Conservation (phyloP, 1,139 yeast genomes). For the Magnusiomyces fungicola region DNA sequence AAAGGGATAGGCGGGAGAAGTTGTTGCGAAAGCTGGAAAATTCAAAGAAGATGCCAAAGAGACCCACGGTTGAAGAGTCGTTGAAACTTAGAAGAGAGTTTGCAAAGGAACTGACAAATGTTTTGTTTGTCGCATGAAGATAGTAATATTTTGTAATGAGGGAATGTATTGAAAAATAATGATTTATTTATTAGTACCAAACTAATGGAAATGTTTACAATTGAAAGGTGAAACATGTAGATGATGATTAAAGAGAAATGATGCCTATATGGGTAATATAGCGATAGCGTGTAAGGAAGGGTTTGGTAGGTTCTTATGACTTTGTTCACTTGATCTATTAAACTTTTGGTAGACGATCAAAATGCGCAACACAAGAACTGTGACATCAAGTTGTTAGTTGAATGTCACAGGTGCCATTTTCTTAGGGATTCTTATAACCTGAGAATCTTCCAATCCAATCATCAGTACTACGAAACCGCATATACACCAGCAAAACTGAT, state of each 20-base stretch:
- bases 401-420: too few relatives aligned
- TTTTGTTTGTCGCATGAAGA: not conserved
- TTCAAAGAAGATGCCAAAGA: slow-evolving; percentile 21
- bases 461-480: not conserved
- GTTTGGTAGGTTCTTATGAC: too few relatives aligned
- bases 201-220: not conserved
- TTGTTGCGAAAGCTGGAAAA: slow-evolving; percentile 10
- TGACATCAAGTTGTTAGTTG: too few relatives aligned
- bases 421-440: too few relatives aligned
- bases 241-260: too few relatives aligned
- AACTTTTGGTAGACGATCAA: too few relatives aligned
- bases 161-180: not conserved
- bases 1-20: slow-evolving; percentile 20
- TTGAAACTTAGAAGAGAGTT: slow-evolving; percentile 21
- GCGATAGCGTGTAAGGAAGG: too few relatives aligned
- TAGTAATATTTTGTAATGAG: not conserved
- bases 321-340: too few relatives aligned
- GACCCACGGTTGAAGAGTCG: slow-evolving; percentile 28
- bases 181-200: not conserved
- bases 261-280: not conserved
- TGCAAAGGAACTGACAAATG: not conserved
- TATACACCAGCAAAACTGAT: not conserved
- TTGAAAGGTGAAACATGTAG: not conserved
- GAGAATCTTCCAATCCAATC: not conserved
- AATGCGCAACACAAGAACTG: too few relatives aligned